Base-by-base conservation (phyloP, 257 asterid species). In the Craterostigma plantagineum region DNA sequence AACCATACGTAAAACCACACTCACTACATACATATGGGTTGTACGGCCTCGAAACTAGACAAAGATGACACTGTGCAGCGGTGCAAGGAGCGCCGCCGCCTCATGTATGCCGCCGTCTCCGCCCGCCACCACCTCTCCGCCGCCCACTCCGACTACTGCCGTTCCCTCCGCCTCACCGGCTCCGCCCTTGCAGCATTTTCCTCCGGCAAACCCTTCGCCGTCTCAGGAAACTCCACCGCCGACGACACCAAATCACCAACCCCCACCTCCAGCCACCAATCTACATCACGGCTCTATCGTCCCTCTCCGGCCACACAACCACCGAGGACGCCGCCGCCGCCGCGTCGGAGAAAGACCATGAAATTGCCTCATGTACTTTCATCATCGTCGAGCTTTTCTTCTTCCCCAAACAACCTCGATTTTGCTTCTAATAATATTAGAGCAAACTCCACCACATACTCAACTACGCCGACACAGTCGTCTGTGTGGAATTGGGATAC, bases 81-180 rank as follows among this genome's bases (percentile, higher is more conserved):
- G 43, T 90, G 99, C 69, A 90, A 79, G 79, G 95, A 83, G 38
- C 93, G 98, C 13, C 91, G 94, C 60, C 84, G 87, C 58, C 75
- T 83, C 16, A 90, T 90, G 77, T 82, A 79, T 41, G 91, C 71
- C 9, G 85, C 84, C 0, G 95, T 87, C 46, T 62, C 46, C 55
- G 76, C 98, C 50, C 92, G 95, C 48, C 95, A 90, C 73, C 92
- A 90, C 56, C 79, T 90, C 46, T 92, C 95, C 46, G 78, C 95
- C 36, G 98, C 98, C 3, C 95, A 90, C 70, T 66, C 86, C 50
- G 98, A 90, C 57, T 87, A 87, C 81, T 74, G 93, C 75, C 91
- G 86, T 48, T 79, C 92, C 39, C 81, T 90, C 27, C 81, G 79
- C 2, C 10, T 70, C 44, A 83, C 95, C 8, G 99, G 95, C 43